Evolutionary conservation across 495 filamentous ascomycete genomes (phyloP).

Genomic region (Penicillium mononematosum): DNA sequence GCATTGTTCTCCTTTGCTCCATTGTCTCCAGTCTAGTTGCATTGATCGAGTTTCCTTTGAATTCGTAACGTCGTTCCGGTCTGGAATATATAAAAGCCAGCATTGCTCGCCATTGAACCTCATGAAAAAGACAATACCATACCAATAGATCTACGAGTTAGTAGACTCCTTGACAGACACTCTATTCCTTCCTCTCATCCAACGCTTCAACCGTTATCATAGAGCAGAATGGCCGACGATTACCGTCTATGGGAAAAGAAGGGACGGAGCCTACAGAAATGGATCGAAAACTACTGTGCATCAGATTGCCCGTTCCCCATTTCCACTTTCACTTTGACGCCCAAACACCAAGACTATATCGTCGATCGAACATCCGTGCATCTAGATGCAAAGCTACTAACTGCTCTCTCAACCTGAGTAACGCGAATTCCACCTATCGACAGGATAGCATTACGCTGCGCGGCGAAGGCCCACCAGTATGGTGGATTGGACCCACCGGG

Average conservation of each 20-base stretch:
- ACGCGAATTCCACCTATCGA: background rate
- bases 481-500: slow-evolving; percentile 1
- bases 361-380: background rate
- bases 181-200: background rate
- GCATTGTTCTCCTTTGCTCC: background rate
- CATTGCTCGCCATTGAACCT: background rate
- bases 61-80: background rate
- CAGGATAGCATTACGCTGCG: slow-evolving; percentile 21
- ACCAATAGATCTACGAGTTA: background rate
- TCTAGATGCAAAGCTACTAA: background rate
- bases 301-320: background rate
- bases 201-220: background rate
- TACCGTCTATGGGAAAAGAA: background rate
- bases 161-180: background rate
- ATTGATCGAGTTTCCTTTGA: background rate
- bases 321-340: background rate
- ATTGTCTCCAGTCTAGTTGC: background rate
- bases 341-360: background rate
- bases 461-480: slow-evolving; percentile 42
- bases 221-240: background rate
- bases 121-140: background rate
- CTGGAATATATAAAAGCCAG: background rate
- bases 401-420: background rate
- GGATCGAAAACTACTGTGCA: background rate
- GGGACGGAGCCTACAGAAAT: background rate